Evolutionary conservation across 495 filamentous ascomycete genomes (phyloP).

Genomic region (Trichodelitschia bisporula): DNA sequence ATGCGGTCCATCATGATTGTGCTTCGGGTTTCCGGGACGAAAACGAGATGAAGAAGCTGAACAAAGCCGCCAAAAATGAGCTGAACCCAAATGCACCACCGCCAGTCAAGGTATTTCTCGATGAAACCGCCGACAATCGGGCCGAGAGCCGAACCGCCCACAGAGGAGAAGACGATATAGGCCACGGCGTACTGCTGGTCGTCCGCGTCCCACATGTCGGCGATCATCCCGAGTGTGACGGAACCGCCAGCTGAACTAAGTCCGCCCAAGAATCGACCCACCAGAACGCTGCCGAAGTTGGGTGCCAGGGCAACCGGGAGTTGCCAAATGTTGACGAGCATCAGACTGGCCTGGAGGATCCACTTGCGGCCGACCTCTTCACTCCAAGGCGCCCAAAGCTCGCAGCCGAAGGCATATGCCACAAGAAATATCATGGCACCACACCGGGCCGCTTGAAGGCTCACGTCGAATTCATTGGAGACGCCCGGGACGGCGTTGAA

Average conservation of each 20-base stretch:
- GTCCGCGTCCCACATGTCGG: constrained; percentile 54
- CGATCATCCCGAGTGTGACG: constrained; percentile 63
- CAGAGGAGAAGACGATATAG: constrained; percentile 51
- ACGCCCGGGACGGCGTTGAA: constrained; percentile 37
- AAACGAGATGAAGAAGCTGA: constrained; percentile 38
- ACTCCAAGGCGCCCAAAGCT: constrained; percentile 63
- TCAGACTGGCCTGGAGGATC: constrained; percentile 41
- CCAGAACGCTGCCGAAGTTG: constrained; percentile 42
- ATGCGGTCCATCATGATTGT: constrained; percentile 42
- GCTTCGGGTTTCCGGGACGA: constrained; percentile 42
- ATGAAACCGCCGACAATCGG: constrained; percentile 62
- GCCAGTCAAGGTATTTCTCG: constrained; percentile 35
- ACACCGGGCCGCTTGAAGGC: constrained; percentile 34
- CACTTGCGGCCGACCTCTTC: constrained; percentile 58
- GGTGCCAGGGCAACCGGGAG: constrained; percentile 45
- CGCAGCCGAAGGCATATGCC: constrained; percentile 54
- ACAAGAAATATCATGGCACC: constrained; percentile 51
- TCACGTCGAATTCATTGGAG: constrained; percentile 34
- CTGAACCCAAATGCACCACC: constrained; percentile 63
- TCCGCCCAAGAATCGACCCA: constrained; percentile 41
- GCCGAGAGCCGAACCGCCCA: constrained; percentile 50
- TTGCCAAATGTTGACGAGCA: constrained; percentile 52
- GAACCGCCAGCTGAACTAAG: constrained; percentile 53
- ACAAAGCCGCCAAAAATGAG: constrained; percentile 46
- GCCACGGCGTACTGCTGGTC: constrained; percentile 51